Percentiles rank a stretch among this genome's conserved stretches.
phyloP scores from a whole-genome alignment of 1,284 basidiomycete genomes.

The Cryptococcus sp. region DNA sequence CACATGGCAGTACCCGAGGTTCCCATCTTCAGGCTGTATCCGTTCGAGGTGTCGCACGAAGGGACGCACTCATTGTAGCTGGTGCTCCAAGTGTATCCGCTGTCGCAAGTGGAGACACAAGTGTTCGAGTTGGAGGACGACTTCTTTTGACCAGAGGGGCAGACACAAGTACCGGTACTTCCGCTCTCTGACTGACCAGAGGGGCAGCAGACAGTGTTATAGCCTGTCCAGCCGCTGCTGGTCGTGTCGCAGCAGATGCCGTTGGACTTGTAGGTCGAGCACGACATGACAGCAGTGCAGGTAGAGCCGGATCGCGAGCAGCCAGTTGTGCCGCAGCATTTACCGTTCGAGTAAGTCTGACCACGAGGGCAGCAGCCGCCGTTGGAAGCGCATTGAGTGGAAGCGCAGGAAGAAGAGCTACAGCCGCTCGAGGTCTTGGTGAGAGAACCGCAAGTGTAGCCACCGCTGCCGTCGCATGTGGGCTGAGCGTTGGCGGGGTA shows the following conservation, averaged over 20 bases:
- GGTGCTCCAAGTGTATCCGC: background rate
- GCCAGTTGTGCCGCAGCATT: slow-evolving; percentile 35
- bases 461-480: slow-evolving; percentile 36
- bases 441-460: slow-evolving; percentile 38
- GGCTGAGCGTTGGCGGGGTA: slow-evolving; percentile 41
- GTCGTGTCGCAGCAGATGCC: slow-evolving; percentile 59
- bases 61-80: slow-evolving; percentile 11
- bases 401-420: slow-evolving; percentile 19
- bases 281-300: slow-evolving; percentile 28
- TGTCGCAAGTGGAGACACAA: slow-evolving; percentile 15
- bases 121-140: slow-evolving; percentile 13
- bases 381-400: slow-evolving; percentile 27
- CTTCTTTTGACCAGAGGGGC: slow-evolving; percentile 23
- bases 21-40: slow-evolving; percentile 19
- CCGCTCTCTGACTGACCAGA: slow-evolving; percentile 27
- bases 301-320: slow-evolving; percentile 19
- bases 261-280: slow-evolving; percentile 60
- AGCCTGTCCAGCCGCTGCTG: slow-evolving; percentile 24
- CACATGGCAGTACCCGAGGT: slow-evolving; percentile 16
- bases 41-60: slow-evolving; percentile 15
- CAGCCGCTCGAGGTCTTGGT: slow-evolving; percentile 23
- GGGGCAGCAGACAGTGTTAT: slow-evolving; percentile 32
- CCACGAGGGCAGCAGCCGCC: slow-evolving; percentile 40
- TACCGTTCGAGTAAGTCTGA: slow-evolving; percentile 32
- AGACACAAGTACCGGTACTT: slow-evolving; percentile 30